Base-by-base conservation (phyloP, 2,329 filamentous ascomycete species). In the Reticulascus tulasneorum region DNA sequence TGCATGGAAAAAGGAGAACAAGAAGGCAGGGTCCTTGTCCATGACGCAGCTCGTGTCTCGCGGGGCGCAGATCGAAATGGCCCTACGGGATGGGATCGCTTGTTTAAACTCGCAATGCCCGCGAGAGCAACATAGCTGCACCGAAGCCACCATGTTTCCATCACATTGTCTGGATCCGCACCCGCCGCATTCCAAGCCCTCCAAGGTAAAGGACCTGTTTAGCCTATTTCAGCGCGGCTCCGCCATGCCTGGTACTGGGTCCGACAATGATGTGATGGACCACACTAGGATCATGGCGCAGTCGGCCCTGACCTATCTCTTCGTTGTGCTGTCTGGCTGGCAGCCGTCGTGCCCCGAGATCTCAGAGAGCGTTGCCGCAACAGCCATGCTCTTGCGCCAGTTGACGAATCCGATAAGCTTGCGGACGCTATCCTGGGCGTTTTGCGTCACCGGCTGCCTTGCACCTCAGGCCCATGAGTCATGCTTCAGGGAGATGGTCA, bases 1-100 rank as follows among this genome's bases (percentile, higher is more conserved):
- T 33, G 62, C 67, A 2, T 78, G 72, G 69, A 82, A 79, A 55
- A 67, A 68, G 46, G 55, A 66, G 16, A 63, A 64, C 42, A 65
- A 60, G 30, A 51, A 52, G 29, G 46, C 52, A 5, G 68, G 69
- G 5, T 62, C 60, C 0, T 56, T 79, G 2, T 69, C 69, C 9
- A 55, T 64, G 34, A 49, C 54, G 4, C 63, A 74, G 37, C 59
- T 78, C 6, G 56, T 73, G 9, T 49, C 54, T 19, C 44, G 44
- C 17, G 41, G 40, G 23, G 41, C 23, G 11, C 28, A 23, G n/a
- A 37, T 46, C 29, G 37, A 46, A 21, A 26, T 41, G 11, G 41
- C 41, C 25, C 30, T 46, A 5, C 42, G 47, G 21, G 35, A 40
- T 3, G 48, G 44, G 2, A 49, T 52, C 4, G 42, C 40, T 24